Base-by-base conservation (phyloP, 2,329 filamentous ascomycete genomes). In the Aspergillus spinulosporus region DNA sequence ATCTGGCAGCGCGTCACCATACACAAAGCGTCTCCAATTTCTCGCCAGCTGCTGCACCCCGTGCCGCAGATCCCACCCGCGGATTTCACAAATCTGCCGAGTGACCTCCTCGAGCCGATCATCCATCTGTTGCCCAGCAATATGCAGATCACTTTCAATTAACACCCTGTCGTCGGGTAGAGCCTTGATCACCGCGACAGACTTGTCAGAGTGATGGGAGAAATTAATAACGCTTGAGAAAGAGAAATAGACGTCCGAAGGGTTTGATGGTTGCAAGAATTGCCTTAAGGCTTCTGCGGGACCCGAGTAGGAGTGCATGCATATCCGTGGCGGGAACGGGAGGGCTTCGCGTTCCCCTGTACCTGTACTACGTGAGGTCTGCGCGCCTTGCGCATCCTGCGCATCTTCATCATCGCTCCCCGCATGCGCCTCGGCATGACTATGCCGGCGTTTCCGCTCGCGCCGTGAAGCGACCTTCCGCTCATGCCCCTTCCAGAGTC, bases 241-340 rank as follows among this genome's bases (percentile, higher is more conserved):
- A 1, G 92, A 96, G 65, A 96, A 92, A 73, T 87, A 99, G 15
- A 97, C 81, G 12, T 85, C 80, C 0, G 86, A 85, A 0, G 93
- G 93, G 6, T 94, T 84, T 1, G 82, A 79, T 1, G 84, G 83
- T 60, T 88, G 82, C 47, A 91, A 76, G 67, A 96, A 97, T 71
- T 92, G 91, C 62, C 83, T 87, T 37, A 97, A 76, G 32, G 87
- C 82, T 56, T 94, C 87, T 8, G 84, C 79, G 4, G 88, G 83
- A 0, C 91, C 93, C 47, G 89, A 95, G 73, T 92, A 99, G 0
- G 92, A 97, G 73, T 99, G 94, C 57, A 99, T 84, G 68, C 94
- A 99, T 69, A 97, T 88, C 6, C 92, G 80, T 0, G 92, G 92
- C 3, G 94, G 92, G 64, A 88, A 97, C 0, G 89, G 87, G 58